A percentile compares a stretch with the other conserved stretches of the same genome.
Conservation (phyloP, 306 rosid genomes). For the Ammopiptanthus mongolicus region DNA sequence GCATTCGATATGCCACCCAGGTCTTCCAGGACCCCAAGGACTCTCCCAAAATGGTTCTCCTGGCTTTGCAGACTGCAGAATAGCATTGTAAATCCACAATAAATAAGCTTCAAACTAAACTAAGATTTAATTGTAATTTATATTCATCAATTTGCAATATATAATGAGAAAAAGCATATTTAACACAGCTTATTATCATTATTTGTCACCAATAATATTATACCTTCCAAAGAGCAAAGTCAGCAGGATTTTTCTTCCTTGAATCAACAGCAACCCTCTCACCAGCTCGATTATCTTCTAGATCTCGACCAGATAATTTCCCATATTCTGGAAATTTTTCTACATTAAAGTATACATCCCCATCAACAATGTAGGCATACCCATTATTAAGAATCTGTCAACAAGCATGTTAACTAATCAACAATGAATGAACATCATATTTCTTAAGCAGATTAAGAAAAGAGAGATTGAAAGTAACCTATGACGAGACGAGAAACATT, state of each 20-base stretch:
- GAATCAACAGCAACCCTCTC: conserved; percentile 90
- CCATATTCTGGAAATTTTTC: conserved; percentile 87
- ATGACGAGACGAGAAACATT: background rate
- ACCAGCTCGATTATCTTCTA: conserved; percentile 96
- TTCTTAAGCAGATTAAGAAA: conserved; percentile 2
- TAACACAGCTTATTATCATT: background rate
- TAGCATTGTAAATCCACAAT: conserved; percentile 8
- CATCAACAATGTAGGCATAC: conserved; percentile 76
- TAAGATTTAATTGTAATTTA: background rate
- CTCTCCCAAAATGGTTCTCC: conserved; percentile 99
- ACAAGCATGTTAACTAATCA: conserved; percentile 33
- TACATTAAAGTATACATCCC: conserved; percentile 82
- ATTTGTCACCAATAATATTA: conserved; percentile 7
- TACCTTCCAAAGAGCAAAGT: conserved; percentile 99
- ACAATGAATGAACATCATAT: background rate
- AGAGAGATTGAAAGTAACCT: background rate
- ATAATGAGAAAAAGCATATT: background rate
- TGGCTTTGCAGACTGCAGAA: conserved; percentile 77
- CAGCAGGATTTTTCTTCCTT: conserved; percentile 94
- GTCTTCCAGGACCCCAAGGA: conserved; percentile 98
- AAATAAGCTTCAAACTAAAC: conserved; percentile 17
- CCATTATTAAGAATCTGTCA: conserved; percentile 86
- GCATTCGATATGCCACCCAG: conserved; percentile 99
- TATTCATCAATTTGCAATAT: background rate
- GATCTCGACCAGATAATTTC: conserved; percentile 64